phyloP scores from a whole-genome alignment of 768 basidiomycete species.

The Pleurotus salmoneostramineus region DNA sequence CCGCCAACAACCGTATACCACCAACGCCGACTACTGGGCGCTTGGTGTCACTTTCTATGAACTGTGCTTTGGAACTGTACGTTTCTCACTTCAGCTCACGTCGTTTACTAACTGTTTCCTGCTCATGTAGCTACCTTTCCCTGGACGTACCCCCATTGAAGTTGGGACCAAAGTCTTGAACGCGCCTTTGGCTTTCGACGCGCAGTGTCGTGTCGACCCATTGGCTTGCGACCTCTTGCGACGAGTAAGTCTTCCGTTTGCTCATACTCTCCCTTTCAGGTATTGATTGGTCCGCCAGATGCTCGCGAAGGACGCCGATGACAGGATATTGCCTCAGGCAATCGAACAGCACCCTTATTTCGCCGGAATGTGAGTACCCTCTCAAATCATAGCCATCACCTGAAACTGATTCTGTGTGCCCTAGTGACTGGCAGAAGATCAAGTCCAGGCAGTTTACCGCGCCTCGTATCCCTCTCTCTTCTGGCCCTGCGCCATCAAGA shows the following conservation, averaged over 20 bases:
- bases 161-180: conserved; percentile 17
- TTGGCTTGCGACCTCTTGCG: conserved; percentile 22
- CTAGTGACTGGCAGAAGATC: conserved; percentile 23
- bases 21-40: conserved; percentile 69
- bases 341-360: conserved; percentile 28
- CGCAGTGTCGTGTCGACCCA: conserved; percentile 15
- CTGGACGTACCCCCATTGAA: conserved; percentile 1
- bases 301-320: conserved; percentile 22
- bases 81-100: conserved; percentile 6
- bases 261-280: background rate
- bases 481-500: background rate
- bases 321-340: conserved; percentile 21
- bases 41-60: conserved; percentile 71
- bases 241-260: conserved; percentile 11
- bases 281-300: conserved; percentile 15
- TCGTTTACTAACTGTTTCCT: background rate
- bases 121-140: conserved; percentile 18
- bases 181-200: conserved; percentile 16
- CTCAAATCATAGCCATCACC: background rate
- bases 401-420: background rate
- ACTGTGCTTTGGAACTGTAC: conserved; percentile 56
- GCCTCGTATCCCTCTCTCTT: conserved; percentile 18
- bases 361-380: conserved; percentile 20
- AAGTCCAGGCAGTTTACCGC: conserved; percentile 16
- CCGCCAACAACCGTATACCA: conserved; percentile 20